Evolutionary conservation across 1,284 basidiomycete species (phyloP), one percentile per base, ranked within the genome.

Genomic region (Marasmius fiardii): DNA sequence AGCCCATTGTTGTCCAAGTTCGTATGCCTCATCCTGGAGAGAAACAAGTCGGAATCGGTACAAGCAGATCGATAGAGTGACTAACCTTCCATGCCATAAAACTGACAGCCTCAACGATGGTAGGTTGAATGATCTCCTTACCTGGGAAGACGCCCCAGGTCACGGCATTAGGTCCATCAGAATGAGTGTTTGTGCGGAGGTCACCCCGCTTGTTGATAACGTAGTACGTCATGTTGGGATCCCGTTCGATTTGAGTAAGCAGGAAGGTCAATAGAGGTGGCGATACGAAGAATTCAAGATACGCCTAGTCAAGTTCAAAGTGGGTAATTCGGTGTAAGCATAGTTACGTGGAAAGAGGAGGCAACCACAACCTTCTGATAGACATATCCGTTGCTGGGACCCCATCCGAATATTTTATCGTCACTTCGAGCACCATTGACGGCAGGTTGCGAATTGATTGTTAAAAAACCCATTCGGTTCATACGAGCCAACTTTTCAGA

Each of bases 101-200:
- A 66, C 93, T 96, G 61, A 94, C 87, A 28, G 92, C 90, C 70
- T 99, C 97, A 33, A 99, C 97, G 61, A 99, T 96, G 20, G 97
- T 99, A 26, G 96, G 95, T 69, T 99, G 97, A 50, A 98, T 80
- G 65, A 99, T 94, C 77, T 99, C 97, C 71, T 97, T 95, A 43
- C 93, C 93, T 18, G 97, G 96, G 82, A 98, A 99, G 5, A 97
- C 94, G 62, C 96, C 97, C 97, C 96, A 99, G 0, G 97, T 99
- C 47, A 99, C 97, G 6, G 97, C 97, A 66, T 98, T 99, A 37
- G 96, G 95, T 7, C 94, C 92, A 34, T 96, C 92, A 1, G 89
- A 89, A 60, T 90, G 86, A 33, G 88, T 93, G 77, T 99, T 99
- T 53, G 95, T 98, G 54, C 86, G 81, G 64, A 98, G 81, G 67